Evolutionary conservation across 305 asterid species (phyloP).

Genomic region (Fraxinus floribunda): DNA sequence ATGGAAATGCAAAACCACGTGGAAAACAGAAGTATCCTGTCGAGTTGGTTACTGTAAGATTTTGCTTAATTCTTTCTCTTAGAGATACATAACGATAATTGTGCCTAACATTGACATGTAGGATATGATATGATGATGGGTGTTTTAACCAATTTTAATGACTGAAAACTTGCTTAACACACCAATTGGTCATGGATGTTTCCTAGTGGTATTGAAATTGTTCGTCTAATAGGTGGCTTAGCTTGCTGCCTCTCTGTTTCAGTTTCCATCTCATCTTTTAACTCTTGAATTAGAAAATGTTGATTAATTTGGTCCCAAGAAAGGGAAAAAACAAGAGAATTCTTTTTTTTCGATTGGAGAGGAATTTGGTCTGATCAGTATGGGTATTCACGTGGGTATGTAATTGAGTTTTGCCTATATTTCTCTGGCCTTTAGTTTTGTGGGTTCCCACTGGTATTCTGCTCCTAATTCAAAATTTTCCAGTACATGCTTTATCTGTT

Average conservation of each 20-base stretch:
- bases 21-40: constrained; percentile 63
- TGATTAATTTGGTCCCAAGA: constrained; percentile 13
- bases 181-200: constrained; percentile 12
- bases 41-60: constrained; percentile 80
- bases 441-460: constrained; percentile 3
- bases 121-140: neutral
- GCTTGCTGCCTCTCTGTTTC: constrained; percentile 7
- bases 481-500: constrained; percentile 8
- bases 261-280: constrained; percentile 4
- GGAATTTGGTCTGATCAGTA: constrained; percentile 6
- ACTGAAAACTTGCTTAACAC: constrained; percentile 6
- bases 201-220: constrained; percentile 15
- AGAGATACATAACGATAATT: constrained; percentile 6
- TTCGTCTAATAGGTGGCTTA: constrained; percentile 14
- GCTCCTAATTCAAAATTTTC: constrained; percentile 11
- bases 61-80: constrained; percentile 23
- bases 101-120: neutral
- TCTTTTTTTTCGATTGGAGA: neutral
- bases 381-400: neutral
- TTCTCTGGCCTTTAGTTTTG: neutral
- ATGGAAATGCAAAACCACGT: constrained; percentile 33
- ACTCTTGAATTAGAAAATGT: constrained; percentile 14
- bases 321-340: neutral
- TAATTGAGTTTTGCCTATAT: neutral
- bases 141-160: neutral